Percentiles rank a stretch among this genome's conserved stretches.
Conservation (phyloP, 2,329 filamentous ascomycete genomes). For the Phaeosphaeriaceae sp. region DNA sequence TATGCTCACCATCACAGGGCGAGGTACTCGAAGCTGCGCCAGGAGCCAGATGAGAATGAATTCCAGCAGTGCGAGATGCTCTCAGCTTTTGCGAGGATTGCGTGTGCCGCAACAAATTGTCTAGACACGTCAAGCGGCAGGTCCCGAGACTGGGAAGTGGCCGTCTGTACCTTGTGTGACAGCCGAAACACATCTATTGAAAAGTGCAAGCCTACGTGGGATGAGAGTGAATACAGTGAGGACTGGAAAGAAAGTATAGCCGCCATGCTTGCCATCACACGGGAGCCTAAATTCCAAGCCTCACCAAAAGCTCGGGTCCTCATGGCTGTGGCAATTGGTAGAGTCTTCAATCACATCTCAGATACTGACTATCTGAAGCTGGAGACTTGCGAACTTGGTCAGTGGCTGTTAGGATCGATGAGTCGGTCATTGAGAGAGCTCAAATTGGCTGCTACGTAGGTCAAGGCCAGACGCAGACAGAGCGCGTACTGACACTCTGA, state of each 20-base stretch:
- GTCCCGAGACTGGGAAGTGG: slow-evolving; percentile 17
- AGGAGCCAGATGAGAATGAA: slow-evolving; percentile 23
- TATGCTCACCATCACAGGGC: slow-evolving; percentile 21
- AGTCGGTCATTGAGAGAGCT: slow-evolving; percentile 86
- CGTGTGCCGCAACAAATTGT: slow-evolving; percentile 41
- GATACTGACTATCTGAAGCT: slow-evolving; percentile 69
- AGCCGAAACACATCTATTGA: slow-evolving; percentile 2
- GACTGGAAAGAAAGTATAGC: slow-evolving; percentile 44
- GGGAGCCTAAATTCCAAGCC: slow-evolving; percentile 35
- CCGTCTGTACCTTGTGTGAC: slow-evolving; percentile 38
- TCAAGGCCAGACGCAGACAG: slow-evolving; percentile 1
- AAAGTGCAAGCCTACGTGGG: slow-evolving; percentile 29
- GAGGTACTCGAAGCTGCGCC: slow-evolving; percentile 27
- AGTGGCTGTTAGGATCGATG: slow-evolving; percentile 82
- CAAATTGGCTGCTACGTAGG: slow-evolving; percentile 77
- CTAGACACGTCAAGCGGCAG: slow-evolving; percentile 11
- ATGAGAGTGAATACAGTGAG: slow-evolving; percentile 20
- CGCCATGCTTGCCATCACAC: slow-evolving; percentile 37
- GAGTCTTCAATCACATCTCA: slow-evolving; percentile 71
- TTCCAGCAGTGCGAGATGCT: slow-evolving; percentile 32
- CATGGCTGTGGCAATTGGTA: slow-evolving; percentile 61
- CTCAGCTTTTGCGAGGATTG: slow-evolving; percentile 36
- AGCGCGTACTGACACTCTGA: background rate
- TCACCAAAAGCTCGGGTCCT: slow-evolving; percentile 39
- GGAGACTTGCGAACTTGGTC: slow-evolving; percentile 70